A percentile compares a stretch with the other conserved stretches of the same genome.
These are phyloP conservation scores for Claviceps arundinis DNA, from an alignment of 2,329 filamentous ascomycete species.

Conservation along the genomic window DNA sequence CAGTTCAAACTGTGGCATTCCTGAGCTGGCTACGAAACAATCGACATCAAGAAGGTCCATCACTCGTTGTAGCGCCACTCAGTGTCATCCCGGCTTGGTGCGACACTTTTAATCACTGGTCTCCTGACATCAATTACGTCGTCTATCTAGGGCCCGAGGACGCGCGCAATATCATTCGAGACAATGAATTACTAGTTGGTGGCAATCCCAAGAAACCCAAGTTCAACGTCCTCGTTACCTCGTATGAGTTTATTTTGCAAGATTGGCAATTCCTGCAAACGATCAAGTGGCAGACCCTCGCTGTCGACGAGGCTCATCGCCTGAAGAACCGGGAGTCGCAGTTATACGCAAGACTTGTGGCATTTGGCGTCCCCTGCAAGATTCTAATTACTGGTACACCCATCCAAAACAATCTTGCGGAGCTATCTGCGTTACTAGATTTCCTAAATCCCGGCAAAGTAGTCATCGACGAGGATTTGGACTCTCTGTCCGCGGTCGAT, in stretches of 20 bases:
- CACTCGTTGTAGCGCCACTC: slow-evolving; percentile 90
- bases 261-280: slow-evolving; percentile 74
- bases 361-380: slow-evolving; percentile 78
- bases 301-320: slow-evolving; percentile 91
- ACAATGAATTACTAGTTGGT: slow-evolving; percentile 79
- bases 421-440: slow-evolving; percentile 84
- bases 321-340: slow-evolving; percentile 94
- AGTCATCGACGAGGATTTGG: slow-evolving; percentile 81
- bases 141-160: slow-evolving; percentile 87
- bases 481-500: slow-evolving; percentile 60
- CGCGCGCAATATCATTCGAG: slow-evolving; percentile 73
- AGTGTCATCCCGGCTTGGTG: slow-evolving; percentile 98
- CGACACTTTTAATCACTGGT: slow-evolving; percentile 93
- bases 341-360: slow-evolving; percentile 71
- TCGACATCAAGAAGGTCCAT: slow-evolving; percentile 80
- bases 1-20: slow-evolving; percentile 92
- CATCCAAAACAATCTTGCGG: slow-evolving; percentile 91
- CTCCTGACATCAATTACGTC: slow-evolving; percentile 91
- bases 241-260: slow-evolving; percentile 87
- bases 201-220: slow-evolving; percentile 80
- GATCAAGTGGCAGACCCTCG: slow-evolving; percentile 96
- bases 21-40: slow-evolving; percentile 94
- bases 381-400: slow-evolving; percentile 93
- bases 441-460: slow-evolving; percentile 95
- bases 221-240: slow-evolving; percentile 95